A percentile compares a stretch with the other conserved stretches of the same genome.
Evolutionary conservation across 768 basidiomycete species (phyloP).

Genomic region (Boletus coccyginus): DNA sequence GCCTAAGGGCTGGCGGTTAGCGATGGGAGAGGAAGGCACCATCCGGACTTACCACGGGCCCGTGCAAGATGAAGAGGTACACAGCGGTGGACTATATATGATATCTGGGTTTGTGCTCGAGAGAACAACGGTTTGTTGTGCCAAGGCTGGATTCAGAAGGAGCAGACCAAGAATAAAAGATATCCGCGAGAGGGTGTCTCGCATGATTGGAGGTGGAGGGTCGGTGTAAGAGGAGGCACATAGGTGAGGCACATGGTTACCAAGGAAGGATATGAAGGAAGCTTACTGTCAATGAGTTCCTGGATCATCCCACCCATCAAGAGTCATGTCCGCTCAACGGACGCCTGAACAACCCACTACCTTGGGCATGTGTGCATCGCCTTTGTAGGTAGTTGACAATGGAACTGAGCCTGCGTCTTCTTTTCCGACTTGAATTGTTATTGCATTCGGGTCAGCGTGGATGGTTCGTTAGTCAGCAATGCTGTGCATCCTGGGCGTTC

Average conservation of each 20-base stretch:
- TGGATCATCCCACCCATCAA: not conserved
- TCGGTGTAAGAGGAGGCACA: not conserved
- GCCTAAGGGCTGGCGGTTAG: slow-evolving; percentile 17
- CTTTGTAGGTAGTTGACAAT: not conserved
- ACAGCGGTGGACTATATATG: slow-evolving; percentile 28
- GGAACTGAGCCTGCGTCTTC: not conserved
- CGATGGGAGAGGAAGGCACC: no score
- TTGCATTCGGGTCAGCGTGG: no score
- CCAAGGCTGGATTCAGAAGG: not conserved
- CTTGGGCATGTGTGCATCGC: not conserved
- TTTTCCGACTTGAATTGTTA: not conserved
- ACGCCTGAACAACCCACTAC: not conserved
- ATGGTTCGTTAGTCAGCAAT: slow-evolving; percentile 14
- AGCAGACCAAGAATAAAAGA: slow-evolving; percentile 12
- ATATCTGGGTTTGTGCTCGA: slow-evolving; percentile 23
- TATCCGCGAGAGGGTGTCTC: slow-evolving; percentile 18
- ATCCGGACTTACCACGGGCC: slow-evolving; percentile 25
- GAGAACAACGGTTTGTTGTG: slow-evolving; percentile 24
- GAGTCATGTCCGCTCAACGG: slow-evolving; percentile 10
- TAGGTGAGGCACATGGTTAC: slow-evolving; percentile 2
- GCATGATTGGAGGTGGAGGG: slow-evolving; percentile 17
- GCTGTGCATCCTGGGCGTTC: not conserved
- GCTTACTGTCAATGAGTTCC: slow-evolving; percentile 1
- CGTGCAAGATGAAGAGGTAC: slow-evolving; percentile 18
- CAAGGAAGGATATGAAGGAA: slow-evolving; percentile 1